Percentiles rank a stretch among this genome's conserved stretches.
Evolutionary conservation across 495 filamentous ascomycete genomes (phyloP).

Genomic region (Trypethelium eluteriae): DNA sequence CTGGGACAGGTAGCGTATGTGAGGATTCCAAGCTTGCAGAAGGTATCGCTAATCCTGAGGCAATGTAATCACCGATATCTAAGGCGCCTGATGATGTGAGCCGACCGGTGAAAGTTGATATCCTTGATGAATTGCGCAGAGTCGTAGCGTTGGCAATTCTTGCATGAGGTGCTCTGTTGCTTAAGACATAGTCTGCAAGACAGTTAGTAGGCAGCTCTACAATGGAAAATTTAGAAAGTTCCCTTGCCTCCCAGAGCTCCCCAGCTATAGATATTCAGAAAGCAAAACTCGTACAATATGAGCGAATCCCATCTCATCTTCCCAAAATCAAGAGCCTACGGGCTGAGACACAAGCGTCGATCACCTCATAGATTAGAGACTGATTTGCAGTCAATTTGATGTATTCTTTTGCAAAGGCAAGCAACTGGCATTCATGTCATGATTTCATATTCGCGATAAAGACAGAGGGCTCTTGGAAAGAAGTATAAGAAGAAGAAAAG

Average conservation of each 20-base stretch:
- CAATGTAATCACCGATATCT: neutral
- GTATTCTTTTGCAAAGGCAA: too few species aligned
- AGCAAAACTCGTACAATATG: neutral
- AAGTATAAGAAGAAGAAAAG: neutral
- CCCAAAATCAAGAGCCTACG: neutral
- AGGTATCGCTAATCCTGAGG: neutral
- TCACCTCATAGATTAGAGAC: neutral
- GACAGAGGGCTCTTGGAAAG: neutral
- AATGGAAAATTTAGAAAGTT: neutral
- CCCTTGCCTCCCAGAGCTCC: neutral
- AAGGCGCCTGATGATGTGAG: neutral
- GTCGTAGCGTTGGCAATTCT: neutral
- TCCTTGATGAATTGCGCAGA: neutral
- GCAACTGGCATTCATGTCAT: too few species aligned
- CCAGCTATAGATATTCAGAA: neutral
- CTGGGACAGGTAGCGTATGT: neutral
- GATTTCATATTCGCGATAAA: too few species aligned
- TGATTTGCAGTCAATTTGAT: too few species aligned
- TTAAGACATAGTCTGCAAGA: neutral
- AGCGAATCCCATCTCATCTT: neutral
- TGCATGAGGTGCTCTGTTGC: neutral
- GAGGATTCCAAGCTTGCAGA: neutral
- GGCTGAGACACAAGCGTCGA: neutral
- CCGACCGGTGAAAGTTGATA: neutral
- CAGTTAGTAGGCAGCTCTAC: neutral